A percentile compares a stretch with the other conserved stretches of the same genome.
Conservation (phyloP, 371 early-diverging fungal genomes). For the Rhizopus stolonifer region DNA sequence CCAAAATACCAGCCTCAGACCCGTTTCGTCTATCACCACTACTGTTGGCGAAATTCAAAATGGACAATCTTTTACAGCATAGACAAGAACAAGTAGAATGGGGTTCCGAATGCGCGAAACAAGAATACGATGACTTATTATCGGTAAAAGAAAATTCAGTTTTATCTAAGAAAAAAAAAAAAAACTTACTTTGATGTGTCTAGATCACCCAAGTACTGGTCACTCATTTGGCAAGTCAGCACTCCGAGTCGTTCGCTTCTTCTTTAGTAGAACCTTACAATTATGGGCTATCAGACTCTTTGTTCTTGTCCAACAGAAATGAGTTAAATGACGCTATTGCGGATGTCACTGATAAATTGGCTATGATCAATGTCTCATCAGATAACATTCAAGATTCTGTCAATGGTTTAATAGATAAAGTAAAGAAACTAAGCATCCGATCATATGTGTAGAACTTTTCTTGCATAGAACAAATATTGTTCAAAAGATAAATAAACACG, state of each 20-base stretch:
- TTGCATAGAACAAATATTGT: neutral
- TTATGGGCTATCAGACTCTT: conserved; percentile 35
- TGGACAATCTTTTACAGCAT: conserved; percentile 39
- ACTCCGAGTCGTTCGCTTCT: conserved; percentile 30
- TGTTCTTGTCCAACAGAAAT: conserved; percentile 28
- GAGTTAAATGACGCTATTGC: conserved; percentile 29
- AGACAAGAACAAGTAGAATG: conserved; percentile 5
- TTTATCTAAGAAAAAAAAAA: too few relatives aligned
- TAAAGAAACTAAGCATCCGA: conserved; percentile 34
- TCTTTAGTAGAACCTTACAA: conserved; percentile 15
- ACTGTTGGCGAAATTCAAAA: conserved; percentile 42
- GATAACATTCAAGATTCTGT: conserved; percentile 28
- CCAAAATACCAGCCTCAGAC: conserved; percentile 46
- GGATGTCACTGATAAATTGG: conserved; percentile 22
- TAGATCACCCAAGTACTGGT: conserved; percentile 49
- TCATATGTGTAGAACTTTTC: neutral
- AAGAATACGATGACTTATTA: conserved; percentile 39
- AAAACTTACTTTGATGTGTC: neutral
- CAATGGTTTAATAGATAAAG: conserved; percentile 40
- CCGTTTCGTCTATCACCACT: conserved; percentile 50
- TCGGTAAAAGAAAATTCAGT: too few relatives aligned
- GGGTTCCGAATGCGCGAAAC: conserved; percentile 21
- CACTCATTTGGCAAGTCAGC: conserved; percentile 42
- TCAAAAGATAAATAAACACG: too few relatives aligned
- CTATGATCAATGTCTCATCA: conserved; percentile 11